Percentiles rank a stretch among this genome's conserved stretches.
These are phyloP conservation scores for Sphagnum magellanicum DNA, from an alignment of 228 moss, liverwort and hornwort species.

Conservation along the genomic window DNA sequence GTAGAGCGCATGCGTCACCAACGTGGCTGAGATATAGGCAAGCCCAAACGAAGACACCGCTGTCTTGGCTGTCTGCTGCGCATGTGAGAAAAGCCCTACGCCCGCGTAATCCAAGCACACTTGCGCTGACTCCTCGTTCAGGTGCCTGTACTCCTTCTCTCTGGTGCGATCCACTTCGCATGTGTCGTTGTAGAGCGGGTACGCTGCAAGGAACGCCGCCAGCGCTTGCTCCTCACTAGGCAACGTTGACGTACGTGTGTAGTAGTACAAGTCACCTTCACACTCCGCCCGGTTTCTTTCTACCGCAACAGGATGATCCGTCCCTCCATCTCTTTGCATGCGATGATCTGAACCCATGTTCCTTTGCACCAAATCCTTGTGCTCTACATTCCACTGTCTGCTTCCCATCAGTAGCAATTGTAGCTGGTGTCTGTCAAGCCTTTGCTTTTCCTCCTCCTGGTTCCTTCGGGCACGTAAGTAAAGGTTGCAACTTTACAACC, in stretches of 20 bases:
- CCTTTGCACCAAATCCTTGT: not conserved
- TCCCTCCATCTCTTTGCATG: not conserved
- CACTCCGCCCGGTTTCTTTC: not conserved
- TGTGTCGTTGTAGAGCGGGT: constrained; percentile 42
- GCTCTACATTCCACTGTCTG: too few relatives aligned
- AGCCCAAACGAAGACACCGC: constrained; percentile 32
- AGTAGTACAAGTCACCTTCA: constrained; percentile 18
- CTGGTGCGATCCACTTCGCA: constrained; percentile 39
- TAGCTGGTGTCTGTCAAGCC: too few relatives aligned
- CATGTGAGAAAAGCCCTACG: constrained; percentile 45
- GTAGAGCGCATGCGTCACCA: constrained; percentile 54
- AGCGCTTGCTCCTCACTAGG: constrained; percentile 45
- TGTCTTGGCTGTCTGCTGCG: constrained; percentile 29
- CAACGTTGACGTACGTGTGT: constrained; percentile 11
- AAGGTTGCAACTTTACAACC: too few relatives aligned
- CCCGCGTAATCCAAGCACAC: constrained; percentile 62
- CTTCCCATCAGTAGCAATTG: too few relatives aligned
- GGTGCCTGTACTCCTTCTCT: constrained; percentile 48
- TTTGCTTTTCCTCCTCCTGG: too few relatives aligned
- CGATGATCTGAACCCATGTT: not conserved
- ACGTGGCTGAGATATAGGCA: constrained; percentile 46
- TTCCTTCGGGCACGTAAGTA: too few relatives aligned
- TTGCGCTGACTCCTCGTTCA: constrained; percentile 35
- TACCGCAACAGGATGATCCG: constrained; percentile 5
- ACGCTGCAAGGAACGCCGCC: constrained; percentile 31